A percentile compares a stretch with the other conserved stretches of the same genome.
Conservation (phyloP, 1,284 basidiomycete species). For the Pseudozyma pruni region DNA sequence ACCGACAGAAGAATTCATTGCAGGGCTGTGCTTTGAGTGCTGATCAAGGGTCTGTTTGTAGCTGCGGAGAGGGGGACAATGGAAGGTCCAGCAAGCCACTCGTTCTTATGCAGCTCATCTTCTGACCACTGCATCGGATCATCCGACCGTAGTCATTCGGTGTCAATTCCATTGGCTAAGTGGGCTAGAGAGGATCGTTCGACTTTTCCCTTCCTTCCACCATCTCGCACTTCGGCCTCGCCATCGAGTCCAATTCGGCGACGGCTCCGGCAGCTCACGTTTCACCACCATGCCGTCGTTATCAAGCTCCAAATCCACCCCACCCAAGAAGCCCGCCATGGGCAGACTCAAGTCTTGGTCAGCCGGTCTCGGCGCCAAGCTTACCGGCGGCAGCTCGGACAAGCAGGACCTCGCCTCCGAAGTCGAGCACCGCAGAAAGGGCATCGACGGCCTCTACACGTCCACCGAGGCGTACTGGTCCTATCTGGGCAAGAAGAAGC, state of each 20-base stretch:
- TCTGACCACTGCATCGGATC: too few species aligned
- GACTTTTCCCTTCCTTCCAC: not conserved
- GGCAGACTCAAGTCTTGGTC: constrained; percentile 37
- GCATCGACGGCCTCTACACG: constrained; percentile 36
- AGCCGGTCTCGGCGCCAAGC: constrained; percentile 34
- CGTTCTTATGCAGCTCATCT: too few species aligned
- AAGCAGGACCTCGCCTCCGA: constrained; percentile 37
- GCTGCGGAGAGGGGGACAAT: too few species aligned
- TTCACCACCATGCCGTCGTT: constrained; percentile 13
- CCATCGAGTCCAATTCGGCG: too few species aligned
- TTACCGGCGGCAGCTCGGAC: constrained; percentile 7
- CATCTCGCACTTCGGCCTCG: not conserved
- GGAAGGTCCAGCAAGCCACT: too few species aligned
- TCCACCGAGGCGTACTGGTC: constrained; percentile 52
- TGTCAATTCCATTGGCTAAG: too few species aligned
- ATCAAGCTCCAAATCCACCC: constrained; percentile 11
- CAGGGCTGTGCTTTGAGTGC: too few species aligned
- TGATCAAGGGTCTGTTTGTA: too few species aligned
- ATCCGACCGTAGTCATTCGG: too few species aligned
- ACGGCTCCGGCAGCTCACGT: too few species aligned
- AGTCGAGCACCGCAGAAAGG: constrained; percentile 39
- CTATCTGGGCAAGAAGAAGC: constrained; percentile 48
- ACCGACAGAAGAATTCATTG: too few species aligned
- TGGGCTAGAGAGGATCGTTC: too few species aligned
- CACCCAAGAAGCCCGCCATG: constrained; percentile 29